These are phyloP conservation scores for Plantago ovata DNA, from an alignment of 257 asterid genomes.

Conservation along the genomic window DNA sequence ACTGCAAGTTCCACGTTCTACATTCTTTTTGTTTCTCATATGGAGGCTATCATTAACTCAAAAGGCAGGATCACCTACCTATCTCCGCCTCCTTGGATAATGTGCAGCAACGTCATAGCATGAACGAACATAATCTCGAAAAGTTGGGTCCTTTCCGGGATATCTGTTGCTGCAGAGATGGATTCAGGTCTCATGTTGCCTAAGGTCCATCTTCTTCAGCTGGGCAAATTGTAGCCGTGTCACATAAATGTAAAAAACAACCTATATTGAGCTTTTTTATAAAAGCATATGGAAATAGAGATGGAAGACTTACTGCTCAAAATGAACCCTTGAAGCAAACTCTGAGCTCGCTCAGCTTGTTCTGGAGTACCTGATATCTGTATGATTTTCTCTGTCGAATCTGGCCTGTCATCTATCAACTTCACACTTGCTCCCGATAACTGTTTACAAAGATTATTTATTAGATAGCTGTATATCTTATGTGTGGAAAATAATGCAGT, in stretches of 20 bases:
- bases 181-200: conserved; percentile 9
- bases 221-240: conserved; percentile 26
- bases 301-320: conserved; percentile 69
- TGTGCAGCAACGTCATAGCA: conserved; percentile 1
- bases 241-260: neutral
- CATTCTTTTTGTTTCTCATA: neutral
- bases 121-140: neutral
- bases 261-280: neutral
- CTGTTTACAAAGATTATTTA: conserved; percentile 33
- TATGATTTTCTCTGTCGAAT: conserved; percentile 58
- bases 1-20: neutral
- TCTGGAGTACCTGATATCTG: conserved; percentile 93
- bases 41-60: neutral
- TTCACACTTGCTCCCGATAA: conserved; percentile 85
- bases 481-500: conserved; percentile 7
- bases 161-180: neutral
- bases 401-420: conserved; percentile 65
- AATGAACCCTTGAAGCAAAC: conserved; percentile 94
- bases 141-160: neutral
- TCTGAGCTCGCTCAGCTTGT: conserved; percentile 96
- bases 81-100: conserved; percentile 6
- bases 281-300: conserved; percentile 4
- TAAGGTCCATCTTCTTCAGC: conserved; percentile 75
- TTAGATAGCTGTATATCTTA: conserved; percentile 3
- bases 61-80: conserved; percentile 7